Conservation (phyloP, 192 early-diverging fungal genomes). For the Dispira parvispora region DNA sequence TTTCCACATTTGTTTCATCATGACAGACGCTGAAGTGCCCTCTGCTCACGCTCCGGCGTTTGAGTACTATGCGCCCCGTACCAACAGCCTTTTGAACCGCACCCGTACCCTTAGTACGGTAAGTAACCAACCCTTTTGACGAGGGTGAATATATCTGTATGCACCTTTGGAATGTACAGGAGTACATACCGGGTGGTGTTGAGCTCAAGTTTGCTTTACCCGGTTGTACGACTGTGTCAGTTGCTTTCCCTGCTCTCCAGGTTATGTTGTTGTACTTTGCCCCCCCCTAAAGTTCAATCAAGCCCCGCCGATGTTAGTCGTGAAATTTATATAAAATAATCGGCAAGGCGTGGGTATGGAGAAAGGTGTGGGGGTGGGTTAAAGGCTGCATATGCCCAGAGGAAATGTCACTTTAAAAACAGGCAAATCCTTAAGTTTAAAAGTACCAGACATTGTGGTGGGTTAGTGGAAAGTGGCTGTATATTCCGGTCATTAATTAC, state of each 20-base stretch:
- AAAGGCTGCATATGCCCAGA: background rate
- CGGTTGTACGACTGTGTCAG: background rate
- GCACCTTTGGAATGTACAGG: background rate
- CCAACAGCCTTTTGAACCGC: background rate
- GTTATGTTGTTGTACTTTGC: background rate
- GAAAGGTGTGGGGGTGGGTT: background rate
- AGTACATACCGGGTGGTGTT: background rate
- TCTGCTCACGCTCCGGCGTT: slow-evolving; percentile 4
- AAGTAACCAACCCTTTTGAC: background rate
- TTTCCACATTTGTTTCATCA: background rate
- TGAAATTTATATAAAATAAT: no score
- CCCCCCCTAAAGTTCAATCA: background rate
- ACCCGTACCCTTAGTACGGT: slow-evolving; percentile 10
- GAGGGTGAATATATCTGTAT: background rate
- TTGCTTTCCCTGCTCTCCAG: background rate
- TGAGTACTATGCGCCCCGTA: slow-evolving; percentile 3
- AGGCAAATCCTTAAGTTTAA: no score
- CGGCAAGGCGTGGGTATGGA: background rate
- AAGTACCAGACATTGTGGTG: background rate
- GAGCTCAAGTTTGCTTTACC: background rate
- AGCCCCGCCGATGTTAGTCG: background rate
- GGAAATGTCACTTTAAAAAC: background rate
- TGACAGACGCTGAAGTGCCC: slow-evolving; percentile 9
- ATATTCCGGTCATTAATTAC: background rate
- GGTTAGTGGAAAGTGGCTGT: background rate